A percentile compares a stretch with the other conserved stretches of the same genome.
Conservation (phyloP, 2,329 filamentous ascomycete species). For the Hypoxylon sp. region DNA sequence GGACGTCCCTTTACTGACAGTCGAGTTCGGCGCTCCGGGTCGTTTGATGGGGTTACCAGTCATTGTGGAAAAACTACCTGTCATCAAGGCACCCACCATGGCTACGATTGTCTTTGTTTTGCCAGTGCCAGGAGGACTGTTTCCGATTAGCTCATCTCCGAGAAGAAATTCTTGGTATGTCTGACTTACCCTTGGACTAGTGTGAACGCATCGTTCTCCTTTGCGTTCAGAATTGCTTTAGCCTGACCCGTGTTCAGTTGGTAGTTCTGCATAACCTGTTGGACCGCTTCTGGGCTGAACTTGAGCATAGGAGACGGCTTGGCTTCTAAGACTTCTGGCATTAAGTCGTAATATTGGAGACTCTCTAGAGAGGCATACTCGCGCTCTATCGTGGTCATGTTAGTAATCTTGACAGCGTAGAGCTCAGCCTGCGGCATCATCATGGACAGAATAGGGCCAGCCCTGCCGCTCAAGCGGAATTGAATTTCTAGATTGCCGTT, state of each 20-base stretch:
- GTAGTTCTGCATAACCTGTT: slow-evolving; percentile 79
- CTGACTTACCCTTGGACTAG: slow-evolving; percentile 82
- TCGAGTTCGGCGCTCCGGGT: slow-evolving; percentile 52
- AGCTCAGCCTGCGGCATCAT: slow-evolving; percentile 78
- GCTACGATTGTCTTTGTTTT: slow-evolving; percentile 99
- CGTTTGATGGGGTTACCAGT: slow-evolving; percentile 60
- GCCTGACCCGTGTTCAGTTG: slow-evolving; percentile 89
- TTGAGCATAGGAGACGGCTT: slow-evolving; percentile 89
- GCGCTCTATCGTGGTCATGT: slow-evolving; percentile 92
- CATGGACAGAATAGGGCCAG: slow-evolving; percentile 69
- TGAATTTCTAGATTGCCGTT: slow-evolving; percentile 85
- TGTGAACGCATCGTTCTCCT: slow-evolving; percentile 97
- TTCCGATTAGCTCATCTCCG: slow-evolving; percentile 47
- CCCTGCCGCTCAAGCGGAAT: slow-evolving; percentile 80
- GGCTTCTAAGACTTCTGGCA: slow-evolving; percentile 89
- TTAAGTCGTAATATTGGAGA: slow-evolving; percentile 94
- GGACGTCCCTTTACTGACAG: slow-evolving; percentile 53
- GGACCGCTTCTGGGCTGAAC: slow-evolving; percentile 80
- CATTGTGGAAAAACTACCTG: slow-evolving; percentile 61
- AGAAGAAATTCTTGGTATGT: not conserved
- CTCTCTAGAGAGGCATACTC: slow-evolving; percentile 94
- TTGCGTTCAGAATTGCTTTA: slow-evolving; percentile 88
- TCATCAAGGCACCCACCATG: slow-evolving; percentile 89
- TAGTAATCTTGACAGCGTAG: slow-evolving; percentile 85
- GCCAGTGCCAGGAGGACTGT: slow-evolving; percentile 89